Evolutionary conservation across 306 rosid species (phyloP).

Genomic region (Morella rubra): DNA sequence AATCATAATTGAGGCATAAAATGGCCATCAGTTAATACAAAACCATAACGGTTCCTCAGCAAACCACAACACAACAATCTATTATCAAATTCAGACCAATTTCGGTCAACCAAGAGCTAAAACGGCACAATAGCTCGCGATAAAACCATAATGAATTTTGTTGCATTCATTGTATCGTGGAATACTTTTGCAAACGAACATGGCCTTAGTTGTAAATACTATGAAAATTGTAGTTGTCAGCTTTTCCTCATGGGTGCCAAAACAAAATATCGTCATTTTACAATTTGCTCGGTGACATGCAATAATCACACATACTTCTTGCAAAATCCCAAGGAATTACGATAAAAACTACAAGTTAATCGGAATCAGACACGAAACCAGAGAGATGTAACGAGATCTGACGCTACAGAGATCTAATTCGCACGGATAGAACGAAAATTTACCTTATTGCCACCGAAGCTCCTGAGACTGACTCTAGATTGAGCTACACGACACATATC

Average conservation of each 20-base stretch:
- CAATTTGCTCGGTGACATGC: not conserved
- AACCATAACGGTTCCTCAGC: no score
- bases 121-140: no score
- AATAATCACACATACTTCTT: not conserved
- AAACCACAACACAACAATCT: no score
- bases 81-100: no score
- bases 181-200: no score
- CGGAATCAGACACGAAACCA: not conserved
- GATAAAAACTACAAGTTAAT: not conserved
- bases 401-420: not conserved
- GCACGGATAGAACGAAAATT: not conserved
- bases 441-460: conserved; percentile 7
- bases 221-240: not conserved
- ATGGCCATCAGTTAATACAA: no score
- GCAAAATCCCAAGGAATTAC: not conserved
- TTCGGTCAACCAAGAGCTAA: no score
- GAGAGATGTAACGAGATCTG: not conserved
- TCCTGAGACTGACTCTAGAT: not conserved
- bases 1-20: no score
- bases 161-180: no score
- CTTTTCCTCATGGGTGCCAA: not conserved
- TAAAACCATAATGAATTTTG: no score
- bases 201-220: no score
- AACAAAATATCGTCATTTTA: not conserved
- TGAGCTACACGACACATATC: not conserved